Base-by-base conservation (phyloP, 176 grass and related monocot species). In the Musa acuminata region DNA sequence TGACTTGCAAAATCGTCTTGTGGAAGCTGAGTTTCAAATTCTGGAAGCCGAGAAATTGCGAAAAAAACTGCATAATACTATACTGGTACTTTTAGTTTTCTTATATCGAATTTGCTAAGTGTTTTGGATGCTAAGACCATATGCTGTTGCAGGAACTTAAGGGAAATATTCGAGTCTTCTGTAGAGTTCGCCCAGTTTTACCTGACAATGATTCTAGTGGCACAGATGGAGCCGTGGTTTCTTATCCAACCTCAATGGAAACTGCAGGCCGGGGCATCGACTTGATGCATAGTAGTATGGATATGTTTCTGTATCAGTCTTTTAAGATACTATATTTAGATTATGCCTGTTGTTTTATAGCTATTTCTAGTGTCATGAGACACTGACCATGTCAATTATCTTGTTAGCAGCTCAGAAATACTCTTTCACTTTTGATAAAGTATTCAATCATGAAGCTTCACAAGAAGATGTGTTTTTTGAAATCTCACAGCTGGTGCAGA, bases 131-230 rank as follows among this genome's bases (percentile, higher is more conserved):
- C 74, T 64, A 16, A 17, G 13, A 14, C 49, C 66, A 49, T 25
- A 59, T 67, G 75, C 11, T 20, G 27, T 74, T 93, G 78, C 71
- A 99, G 96, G 96, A 99, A 76, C 23, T 99, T 1, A 99, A 99
- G 81, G 96, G 96, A 52, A 99, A 99, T 35, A 99, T 99, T 10
- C 84, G 96, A 57, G 96, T 99, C 20, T 99, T 99, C 50, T 99
- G 96, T 80, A 85, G 96, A 67, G 96, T 99, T 67, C 80, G 96
- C 21, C 96, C 96, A 0, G 64, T 94, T 82, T 21, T 91, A 6
- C 58, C 27, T 58, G 78, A 89, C 48, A 53, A 72, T 58, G 84
- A 84, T 83, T 89, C 78, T 59, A 85, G 69, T 79, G 71, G 72
- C 71, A 6, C 55, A 29, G 84, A 88, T 67, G 84, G 72, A 54